phyloP scores from a whole-genome alignment of 2,329 filamentous ascomycete genomes.

The Colletotrichum karsti region DNA sequence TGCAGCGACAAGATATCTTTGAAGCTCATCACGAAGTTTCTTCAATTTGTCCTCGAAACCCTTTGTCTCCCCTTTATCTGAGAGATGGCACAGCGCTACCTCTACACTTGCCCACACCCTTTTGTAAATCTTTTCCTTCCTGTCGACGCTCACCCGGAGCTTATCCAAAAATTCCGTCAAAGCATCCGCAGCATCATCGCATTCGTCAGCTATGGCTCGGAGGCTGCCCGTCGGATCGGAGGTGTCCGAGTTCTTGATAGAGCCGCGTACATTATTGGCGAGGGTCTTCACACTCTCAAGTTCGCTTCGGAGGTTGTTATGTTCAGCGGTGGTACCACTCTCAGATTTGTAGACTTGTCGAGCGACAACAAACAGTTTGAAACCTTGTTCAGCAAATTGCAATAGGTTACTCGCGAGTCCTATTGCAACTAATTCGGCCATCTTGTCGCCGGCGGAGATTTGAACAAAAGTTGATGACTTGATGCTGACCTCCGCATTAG shows the following conservation, averaged over 20 bases:
- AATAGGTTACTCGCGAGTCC: slow-evolving; percentile 40
- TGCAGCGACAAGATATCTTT: background rate
- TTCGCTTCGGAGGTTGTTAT: background rate
- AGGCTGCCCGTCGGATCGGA: background rate
- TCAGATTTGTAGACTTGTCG: background rate
- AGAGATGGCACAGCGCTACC: background rate
- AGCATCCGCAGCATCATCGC: background rate
- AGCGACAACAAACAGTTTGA: background rate
- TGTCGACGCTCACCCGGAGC: background rate
- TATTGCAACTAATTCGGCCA: slow-evolving; percentile 44
- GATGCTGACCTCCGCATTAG: too few species aligned
- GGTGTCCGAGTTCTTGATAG: background rate
- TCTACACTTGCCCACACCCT: background rate
- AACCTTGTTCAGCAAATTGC: slow-evolving; percentile 1
- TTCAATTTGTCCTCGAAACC: background rate
- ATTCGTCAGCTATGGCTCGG: background rate
- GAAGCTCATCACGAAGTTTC: background rate
- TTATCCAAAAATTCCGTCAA: background rate
- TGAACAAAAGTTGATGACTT: too few species aligned
- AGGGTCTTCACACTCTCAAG: background rate
- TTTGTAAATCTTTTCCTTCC: background rate
- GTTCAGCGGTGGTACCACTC: too few species aligned
- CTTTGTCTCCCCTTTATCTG: background rate
- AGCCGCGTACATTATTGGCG: background rate
- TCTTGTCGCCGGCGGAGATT: too few species aligned